Base-by-base conservation (phyloP, 1,284 basidiomycete genomes). In the Trichosporon coremiiforme region DNA sequence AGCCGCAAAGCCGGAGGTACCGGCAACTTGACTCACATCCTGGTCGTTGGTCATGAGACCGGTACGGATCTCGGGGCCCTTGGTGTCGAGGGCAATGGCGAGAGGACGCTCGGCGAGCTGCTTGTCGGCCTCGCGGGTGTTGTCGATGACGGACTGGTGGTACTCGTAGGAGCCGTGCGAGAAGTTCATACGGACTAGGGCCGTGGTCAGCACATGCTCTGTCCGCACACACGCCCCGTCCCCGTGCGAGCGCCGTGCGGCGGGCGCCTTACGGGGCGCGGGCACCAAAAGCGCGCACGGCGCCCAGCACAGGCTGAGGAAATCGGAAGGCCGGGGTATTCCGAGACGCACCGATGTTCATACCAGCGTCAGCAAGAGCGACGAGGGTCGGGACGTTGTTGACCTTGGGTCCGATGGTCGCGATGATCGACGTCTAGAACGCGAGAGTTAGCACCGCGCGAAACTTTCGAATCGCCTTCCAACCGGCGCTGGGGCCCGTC, bases 31-130 rank as follows among this genome's bases (percentile, higher is more conserved):
- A 87, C 92, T 79, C 81, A 94, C 93, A 80, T 99, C 97, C 76
- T 87, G 86, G 81, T 89, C 89, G 82, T 94, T 89, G 83, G 87
- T 89, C 88, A 97, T 99, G 80, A 95, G 81, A 76, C 97, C 97
- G 63, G 97, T 99, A 77, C 97, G 91, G 86, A 99, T 99, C 86
- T 99, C 97, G 47, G 97, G 97, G 67, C 97, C 97, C 92, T 99
- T 99, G 75, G 97, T 99, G 85, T 99, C 97, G 68, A 99, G 87
- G 77, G 97, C 97, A 80, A 99, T 98, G 68, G 97, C 97, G 65
- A 99, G 88, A 29, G 97, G 95, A 68, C 97, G 93, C 68, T 93
- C 94, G 47, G 63, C 72, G 71, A 89, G 88, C 71, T 89, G 89
- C 64, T 88, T 89, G 71, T 93, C 87, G 86, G 92, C 90, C 80